phyloP scores from a whole-genome alignment of 805 yeast species.

The Starmera caribaea region DNA sequence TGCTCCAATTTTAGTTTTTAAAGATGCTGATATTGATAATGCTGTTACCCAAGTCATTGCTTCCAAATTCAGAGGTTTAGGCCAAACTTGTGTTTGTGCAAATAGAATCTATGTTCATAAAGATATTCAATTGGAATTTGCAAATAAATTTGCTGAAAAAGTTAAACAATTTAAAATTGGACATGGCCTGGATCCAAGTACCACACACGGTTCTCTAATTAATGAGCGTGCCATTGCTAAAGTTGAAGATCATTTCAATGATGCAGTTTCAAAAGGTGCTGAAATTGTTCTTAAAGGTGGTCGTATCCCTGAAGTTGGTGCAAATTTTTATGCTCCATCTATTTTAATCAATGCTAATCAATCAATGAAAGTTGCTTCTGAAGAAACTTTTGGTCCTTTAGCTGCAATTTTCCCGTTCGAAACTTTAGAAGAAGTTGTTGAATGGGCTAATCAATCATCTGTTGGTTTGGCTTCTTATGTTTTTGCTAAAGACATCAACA shows the following conservation, averaged over 20 bases:
- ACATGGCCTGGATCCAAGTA: conserved; percentile 40
- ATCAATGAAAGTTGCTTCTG: conserved; percentile 38
- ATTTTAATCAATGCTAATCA: conserved; percentile 41
- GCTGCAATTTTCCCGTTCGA: conserved; percentile 48
- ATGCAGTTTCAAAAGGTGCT: conserved; percentile 49
- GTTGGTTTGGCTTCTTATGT: conserved; percentile 55
- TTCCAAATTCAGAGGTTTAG: conserved; percentile 50
- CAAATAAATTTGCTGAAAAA: conserved; percentile 30
- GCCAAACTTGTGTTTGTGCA: conserved; percentile 61
- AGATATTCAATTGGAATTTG: conserved; percentile 38
- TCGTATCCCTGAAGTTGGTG: conserved; percentile 36
- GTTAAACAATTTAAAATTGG: conserved; percentile 44
- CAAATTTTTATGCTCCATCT: conserved; percentile 45
- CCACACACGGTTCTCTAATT: conserved; percentile 51
- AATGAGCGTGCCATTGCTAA: conserved; percentile 40
- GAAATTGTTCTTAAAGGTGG: conserved; percentile 42
- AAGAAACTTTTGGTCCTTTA: conserved; percentile 61
- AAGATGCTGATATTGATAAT: conserved; percentile 46
- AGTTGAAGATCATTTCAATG: conserved; percentile 43
- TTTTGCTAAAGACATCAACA: conserved; percentile 41
- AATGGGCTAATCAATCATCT: conserved; percentile 42
- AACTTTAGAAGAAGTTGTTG: conserved; percentile 42
- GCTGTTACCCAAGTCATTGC: conserved; percentile 45
- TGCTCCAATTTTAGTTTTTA: conserved; percentile 54
- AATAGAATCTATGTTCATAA: conserved; percentile 49